A percentile compares a stretch with the other conserved stretches of the same genome.
Conservation (phyloP, 345 rosid species). For the Salix dunnii region DNA sequence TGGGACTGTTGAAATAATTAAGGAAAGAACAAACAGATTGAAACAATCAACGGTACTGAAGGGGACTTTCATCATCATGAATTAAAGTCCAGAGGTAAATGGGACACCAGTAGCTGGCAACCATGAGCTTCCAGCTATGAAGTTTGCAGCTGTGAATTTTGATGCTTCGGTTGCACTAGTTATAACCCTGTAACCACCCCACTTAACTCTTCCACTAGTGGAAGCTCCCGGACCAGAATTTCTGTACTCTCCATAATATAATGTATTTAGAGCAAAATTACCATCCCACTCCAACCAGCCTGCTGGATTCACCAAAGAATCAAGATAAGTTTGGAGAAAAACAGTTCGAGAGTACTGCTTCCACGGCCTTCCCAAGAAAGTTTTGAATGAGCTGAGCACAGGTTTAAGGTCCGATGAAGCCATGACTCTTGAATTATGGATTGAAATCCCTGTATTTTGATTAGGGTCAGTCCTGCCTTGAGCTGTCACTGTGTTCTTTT, state of each 20-base stretch:
- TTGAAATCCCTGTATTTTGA: constrained; percentile 79
- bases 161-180: constrained; percentile 57
- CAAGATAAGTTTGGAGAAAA: constrained; percentile 56
- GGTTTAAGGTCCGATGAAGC: constrained; percentile 72
- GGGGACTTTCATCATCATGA: background rate
- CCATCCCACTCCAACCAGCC: constrained; percentile 89
- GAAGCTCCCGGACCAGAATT: constrained; percentile 67
- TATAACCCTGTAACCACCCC: constrained; percentile 68
- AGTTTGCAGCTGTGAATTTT: constrained; percentile 58
- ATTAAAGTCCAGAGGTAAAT: constrained; percentile 52
- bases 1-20: background rate
- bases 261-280: constrained; percentile 56
- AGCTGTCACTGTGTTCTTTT: constrained; percentile 64
- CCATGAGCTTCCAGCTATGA: constrained; percentile 74
- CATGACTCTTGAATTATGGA: constrained; percentile 70
- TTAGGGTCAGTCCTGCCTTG: constrained; percentile 80
- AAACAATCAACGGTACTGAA: background rate
- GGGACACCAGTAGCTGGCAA: constrained; percentile 70
- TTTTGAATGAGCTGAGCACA: constrained; percentile 43
- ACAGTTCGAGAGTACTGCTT: constrained; percentile 65
- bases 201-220: constrained; percentile 57
- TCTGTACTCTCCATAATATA: constrained; percentile 73
- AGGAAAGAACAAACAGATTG: background rate
- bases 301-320: constrained; percentile 54
- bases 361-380: constrained; percentile 86